These are phyloP conservation scores for Amylostereum areolatum DNA, from an alignment of 1,284 basidiomycete species.

Conservation along the genomic window DNA sequence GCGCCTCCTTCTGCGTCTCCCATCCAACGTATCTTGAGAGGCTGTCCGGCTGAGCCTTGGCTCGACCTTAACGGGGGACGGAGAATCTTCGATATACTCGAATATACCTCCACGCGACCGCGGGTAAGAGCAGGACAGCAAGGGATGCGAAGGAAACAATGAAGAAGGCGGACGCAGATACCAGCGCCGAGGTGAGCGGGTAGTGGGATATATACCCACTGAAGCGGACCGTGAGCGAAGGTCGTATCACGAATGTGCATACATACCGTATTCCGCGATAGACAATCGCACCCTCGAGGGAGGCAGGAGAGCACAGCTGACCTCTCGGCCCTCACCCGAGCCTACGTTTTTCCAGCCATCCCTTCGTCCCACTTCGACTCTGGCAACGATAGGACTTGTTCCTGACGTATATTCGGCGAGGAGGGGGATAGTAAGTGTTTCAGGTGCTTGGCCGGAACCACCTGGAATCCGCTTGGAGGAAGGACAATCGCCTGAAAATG, in stretches of 20 bases:
- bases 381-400: slow-evolving; percentile 42
- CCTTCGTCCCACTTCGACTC: slow-evolving; percentile 57
- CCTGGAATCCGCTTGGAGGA: slow-evolving; percentile 30
- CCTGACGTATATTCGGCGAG: slow-evolving; percentile 44
- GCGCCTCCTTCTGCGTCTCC: slow-evolving; percentile 21
- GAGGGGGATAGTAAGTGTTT: slow-evolving; percentile 48
- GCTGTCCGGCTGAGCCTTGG: slow-evolving; percentile 7
- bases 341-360: slow-evolving; percentile 68
- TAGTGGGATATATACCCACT: slow-evolving; percentile 69
- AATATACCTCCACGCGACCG: slow-evolving; percentile 12
- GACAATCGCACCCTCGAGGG: slow-evolving; percentile 51
- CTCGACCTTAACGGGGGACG: neutral
- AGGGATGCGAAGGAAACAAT: slow-evolving; percentile 42
- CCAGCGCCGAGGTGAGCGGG: slow-evolving; percentile 46
- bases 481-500: slow-evolving; percentile 51
- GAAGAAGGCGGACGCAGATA: slow-evolving; percentile 46
- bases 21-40: slow-evolving; percentile 17
- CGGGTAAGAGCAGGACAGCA: slow-evolving; percentile 34
- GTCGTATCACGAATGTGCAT: too few relatives aligned
- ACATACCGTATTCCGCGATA: slow-evolving; percentile 63
- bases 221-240: neutral
- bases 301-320: slow-evolving; percentile 59
- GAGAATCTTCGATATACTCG: neutral
- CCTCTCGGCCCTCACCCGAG: slow-evolving; percentile 59
- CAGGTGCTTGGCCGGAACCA: slow-evolving; percentile 31